These are phyloP conservation scores for bread wheat (Triticum aestivum) DNA, from an alignment of 176 grass and related monocot species.

Conservation along the genomic window IWGSC_CS_RefSeq_v2.1 NC_057813.1:617643077-617643576, in stretches of 20 bases:
- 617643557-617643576: background rate
- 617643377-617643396: conserved; percentile 57
- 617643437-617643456: conserved; percentile 67
- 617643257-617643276: background rate
- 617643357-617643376: conserved; percentile 89
- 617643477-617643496: conserved; percentile 1
- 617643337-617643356: conserved; percentile 91
- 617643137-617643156: background rate
- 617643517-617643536: background rate
- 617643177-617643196: background rate
- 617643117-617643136: background rate
- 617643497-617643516: background rate
- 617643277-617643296: background rate
- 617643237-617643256: background rate
- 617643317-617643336: conserved; percentile 91
- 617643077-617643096: conserved; percentile 13
- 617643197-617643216: too few species aligned
- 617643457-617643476: conserved; percentile 2
- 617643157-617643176: background rate
- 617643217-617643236: too few species aligned
- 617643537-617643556: conserved; percentile 10
- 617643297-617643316: conserved; percentile 50
- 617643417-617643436: conserved; percentile 56
- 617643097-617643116: conserved; percentile 13
- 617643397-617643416: conserved; percentile 58